Base-by-base conservation (phyloP, 352 stramenopile genomes). In the Globisporangium nodosum region DNA sequence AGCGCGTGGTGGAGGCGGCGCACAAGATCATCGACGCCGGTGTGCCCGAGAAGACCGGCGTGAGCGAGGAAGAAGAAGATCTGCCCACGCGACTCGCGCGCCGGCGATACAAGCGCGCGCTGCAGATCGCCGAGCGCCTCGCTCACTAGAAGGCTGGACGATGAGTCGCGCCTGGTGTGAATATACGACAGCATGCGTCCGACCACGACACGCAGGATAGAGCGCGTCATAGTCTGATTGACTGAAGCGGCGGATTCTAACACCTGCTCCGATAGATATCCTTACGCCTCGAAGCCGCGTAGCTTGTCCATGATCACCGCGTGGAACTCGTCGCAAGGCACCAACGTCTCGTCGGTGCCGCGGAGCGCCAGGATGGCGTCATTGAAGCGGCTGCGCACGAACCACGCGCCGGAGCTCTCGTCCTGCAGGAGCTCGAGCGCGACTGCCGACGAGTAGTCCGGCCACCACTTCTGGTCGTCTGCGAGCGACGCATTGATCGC, bases 21-120 rank as follows among this genome's bases (percentile, higher is more conserved):
- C 75, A 92, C 62, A 66, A 85, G 52, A 77, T 92, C 50, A 86
- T 92, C 49, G 81, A 92, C 54, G 66, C 67, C 31, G 81, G 79
- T 4, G 68, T 79, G 42, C 79, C 77, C 0, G 64, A 76, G 1
- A 87, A 85, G 66, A 61, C 69, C 15, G 68, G 70, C 5, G 77
- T 74, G 31, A 58, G 70, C 30, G 69, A 73, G 5, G 67, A 79
- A n/a, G 73, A 86, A 16, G 70, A 85, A 33, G 73, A 88, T 57
- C 64, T 87, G 20, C 71, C 51, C 47, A 72, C 78, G 50, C 79
- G 78, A 49, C 74, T 93, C 21, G 67, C 74, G 24, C 74, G 81
- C 20, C 70, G 84, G 61, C 79, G 81, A 61, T 90, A 87, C 76
- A 93, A 93, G 65, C 79, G 84, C 52, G 84, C 84, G 20, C 56